These are phyloP conservation scores for Penicillium griseofulvum DNA, from an alignment of 2,329 filamentous ascomycete genomes.

Conservation along the genomic window DNA sequence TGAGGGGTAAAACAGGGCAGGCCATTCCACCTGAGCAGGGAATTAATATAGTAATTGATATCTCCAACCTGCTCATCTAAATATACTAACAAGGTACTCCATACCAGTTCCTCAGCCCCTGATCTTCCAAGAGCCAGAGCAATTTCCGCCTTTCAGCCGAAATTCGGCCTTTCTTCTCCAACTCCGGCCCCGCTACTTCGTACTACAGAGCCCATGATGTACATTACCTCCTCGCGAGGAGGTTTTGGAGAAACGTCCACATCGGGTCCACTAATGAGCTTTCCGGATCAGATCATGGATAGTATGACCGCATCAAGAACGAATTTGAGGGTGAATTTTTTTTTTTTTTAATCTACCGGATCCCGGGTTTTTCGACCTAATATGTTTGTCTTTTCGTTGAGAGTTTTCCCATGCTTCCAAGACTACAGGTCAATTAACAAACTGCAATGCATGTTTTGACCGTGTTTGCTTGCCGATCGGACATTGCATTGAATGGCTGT, in stretches of 20 bases:
- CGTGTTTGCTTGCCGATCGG: neutral
- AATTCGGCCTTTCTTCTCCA: conserved; percentile 21
- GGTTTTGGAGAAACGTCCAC: conserved; percentile 19
- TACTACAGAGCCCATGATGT: neutral
- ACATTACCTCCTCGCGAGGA: conserved; percentile 15
- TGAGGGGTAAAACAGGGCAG: conserved; percentile 20
- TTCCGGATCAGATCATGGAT: neutral
- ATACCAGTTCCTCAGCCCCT: neutral
- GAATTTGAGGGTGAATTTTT: neutral
- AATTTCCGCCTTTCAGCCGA: conserved; percentile 16
- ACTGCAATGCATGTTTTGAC: neutral
- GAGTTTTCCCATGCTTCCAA: too few relatives aligned
- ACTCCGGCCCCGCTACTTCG: conserved; percentile 15
- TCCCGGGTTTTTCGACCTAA: neutral
- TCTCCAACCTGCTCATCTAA: neutral
- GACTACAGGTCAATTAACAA: neutral
- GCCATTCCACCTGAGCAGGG: neutral
- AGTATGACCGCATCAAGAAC: neutral
- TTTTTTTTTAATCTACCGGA: neutral
- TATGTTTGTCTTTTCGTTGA: neutral
- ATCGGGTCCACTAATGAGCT: conserved; percentile 9
- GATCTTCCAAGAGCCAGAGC: neutral
- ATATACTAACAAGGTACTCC: neutral
- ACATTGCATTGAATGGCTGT: neutral
- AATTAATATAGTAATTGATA: neutral